Base-by-base conservation (phyloP, 176 grass and related monocot genomes). In the Cymbopogon citratus region DNA sequence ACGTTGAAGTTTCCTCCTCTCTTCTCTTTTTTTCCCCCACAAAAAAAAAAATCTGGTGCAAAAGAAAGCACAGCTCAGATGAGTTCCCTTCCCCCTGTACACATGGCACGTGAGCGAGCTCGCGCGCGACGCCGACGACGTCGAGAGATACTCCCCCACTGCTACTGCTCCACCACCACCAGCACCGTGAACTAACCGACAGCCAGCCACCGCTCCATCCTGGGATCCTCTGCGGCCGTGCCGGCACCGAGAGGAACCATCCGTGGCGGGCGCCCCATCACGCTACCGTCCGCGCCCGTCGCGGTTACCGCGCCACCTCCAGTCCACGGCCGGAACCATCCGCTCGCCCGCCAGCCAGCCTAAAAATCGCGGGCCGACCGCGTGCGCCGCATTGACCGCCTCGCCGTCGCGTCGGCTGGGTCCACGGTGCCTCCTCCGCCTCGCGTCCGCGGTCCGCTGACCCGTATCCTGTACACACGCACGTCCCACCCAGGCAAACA, bases 1-100 rank as follows among this genome's bases (percentile, higher is more conserved):
- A 93, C 71, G 91, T 85, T 91, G 89, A 97, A 93, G 94, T 86
- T 90, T 93, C 89, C 84, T 78, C 83, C 26, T 71, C 71, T 52
- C 39, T 3, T 0, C 11, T 16, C 1, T 1, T 16, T 2, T n/a
- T n/a, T 23, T 23, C 15, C 0, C 0, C 7, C 45, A 41, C 3
- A 3, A 3, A 66, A 77, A 66, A 77, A 23, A 71, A 63, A 41
- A 6, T 9, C 3, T 6, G 0, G 25, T 0, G 21, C 5, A 13
- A 63, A 9, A 80, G 25, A 26, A 27, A 23, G 9, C 21, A 57
- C 54, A 57, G 54, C 56, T 57, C 21, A 28, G 12, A 63, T 63
- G 21, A 18, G 45, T 72, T 33, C 68, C n/a, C n/a, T n/a, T n/a
- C n/a, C n/a, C 45, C 72, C 39, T 70, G 74, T 73, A 73, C 67